Evolutionary conservation across 495 filamentous ascomycete genomes (phyloP).

Genomic region (Tuber umbilicatum): DNA sequence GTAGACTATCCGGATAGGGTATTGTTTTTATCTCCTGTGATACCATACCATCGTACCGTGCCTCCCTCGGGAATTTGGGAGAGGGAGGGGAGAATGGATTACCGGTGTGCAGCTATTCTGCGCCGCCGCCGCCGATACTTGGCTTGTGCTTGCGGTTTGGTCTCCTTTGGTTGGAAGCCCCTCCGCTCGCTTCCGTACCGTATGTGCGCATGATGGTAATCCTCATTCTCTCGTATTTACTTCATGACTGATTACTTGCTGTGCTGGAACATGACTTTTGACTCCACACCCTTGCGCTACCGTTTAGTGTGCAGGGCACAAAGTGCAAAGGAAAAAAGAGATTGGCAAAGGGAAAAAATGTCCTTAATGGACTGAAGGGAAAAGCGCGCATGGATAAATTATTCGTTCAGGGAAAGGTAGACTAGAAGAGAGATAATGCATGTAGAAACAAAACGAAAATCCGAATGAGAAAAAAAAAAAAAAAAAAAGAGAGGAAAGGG

Average conservation of each 20-base stretch:
- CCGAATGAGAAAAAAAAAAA: not conserved
- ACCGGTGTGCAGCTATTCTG: not conserved
- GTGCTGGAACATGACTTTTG: not conserved
- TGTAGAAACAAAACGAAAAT: not conserved
- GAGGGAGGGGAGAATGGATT: no score
- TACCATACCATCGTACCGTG: not conserved
- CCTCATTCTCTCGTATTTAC: not conserved
- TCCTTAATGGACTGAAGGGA: not conserved
- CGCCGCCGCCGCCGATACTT: not conserved
- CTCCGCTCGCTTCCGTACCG: not conserved
- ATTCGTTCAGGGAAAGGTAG: not conserved
- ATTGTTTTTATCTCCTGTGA: not conserved
- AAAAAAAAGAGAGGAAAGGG: not conserved
- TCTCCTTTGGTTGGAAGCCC: not conserved
- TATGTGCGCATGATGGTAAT: not conserved
- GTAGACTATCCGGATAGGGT: not conserved
- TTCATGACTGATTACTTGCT: not conserved
- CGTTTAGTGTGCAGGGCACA: not conserved
- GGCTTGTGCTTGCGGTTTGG: not conserved
- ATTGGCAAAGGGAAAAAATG: constrained; percentile 1
- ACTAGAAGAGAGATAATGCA: constrained; percentile 27
- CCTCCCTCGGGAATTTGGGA: not conserved
- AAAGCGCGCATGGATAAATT: not conserved
- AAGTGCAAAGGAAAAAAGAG: not conserved
- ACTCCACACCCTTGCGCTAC: not conserved